These are phyloP conservation scores for Epipyxis sp. DNA, from an alignment of 108 stramenopile species.

Conservation along the genomic window DNA sequence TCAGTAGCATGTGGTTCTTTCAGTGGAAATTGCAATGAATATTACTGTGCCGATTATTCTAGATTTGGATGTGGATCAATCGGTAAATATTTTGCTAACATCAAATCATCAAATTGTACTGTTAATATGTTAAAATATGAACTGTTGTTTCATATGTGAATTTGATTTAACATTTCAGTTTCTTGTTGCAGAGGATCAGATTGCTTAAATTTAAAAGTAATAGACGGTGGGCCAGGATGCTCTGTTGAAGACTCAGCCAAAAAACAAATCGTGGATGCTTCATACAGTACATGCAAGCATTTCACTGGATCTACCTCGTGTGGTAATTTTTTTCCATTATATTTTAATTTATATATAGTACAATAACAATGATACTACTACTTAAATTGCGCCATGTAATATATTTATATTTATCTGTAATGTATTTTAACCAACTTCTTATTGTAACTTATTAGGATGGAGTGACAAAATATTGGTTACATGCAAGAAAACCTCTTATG, in stretches of 20 bases:
- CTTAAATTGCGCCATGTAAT: no score
- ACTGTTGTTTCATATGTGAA: no score
- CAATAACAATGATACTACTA: no score
- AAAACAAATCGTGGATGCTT: neutral
- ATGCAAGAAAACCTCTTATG: neutral
- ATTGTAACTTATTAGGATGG: no score
- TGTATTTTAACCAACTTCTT: no score
- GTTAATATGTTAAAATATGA: neutral
- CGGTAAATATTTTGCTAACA: neutral
- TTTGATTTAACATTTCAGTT: no score
- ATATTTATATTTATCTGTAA: no score
- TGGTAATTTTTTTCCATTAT: no score
- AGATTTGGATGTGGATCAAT: neutral
- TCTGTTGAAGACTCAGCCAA: neutral
- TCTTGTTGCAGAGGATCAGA: neutral
- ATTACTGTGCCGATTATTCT: neutral
- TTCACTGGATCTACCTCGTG: constrained; percentile 1
- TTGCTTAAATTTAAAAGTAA: neutral
- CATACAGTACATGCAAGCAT: neutral
- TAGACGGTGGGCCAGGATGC: neutral
- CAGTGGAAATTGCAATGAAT: neutral
- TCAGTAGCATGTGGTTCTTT: constrained; percentile 1
- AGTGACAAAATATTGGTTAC: neutral
- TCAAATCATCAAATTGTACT: neutral
- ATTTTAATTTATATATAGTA: no score